Evolutionary conservation across 352 stramenopile genomes (phyloP), one percentile per base, ranked within the genome.

Genomic region (Phytophthora foliorum): DNA sequence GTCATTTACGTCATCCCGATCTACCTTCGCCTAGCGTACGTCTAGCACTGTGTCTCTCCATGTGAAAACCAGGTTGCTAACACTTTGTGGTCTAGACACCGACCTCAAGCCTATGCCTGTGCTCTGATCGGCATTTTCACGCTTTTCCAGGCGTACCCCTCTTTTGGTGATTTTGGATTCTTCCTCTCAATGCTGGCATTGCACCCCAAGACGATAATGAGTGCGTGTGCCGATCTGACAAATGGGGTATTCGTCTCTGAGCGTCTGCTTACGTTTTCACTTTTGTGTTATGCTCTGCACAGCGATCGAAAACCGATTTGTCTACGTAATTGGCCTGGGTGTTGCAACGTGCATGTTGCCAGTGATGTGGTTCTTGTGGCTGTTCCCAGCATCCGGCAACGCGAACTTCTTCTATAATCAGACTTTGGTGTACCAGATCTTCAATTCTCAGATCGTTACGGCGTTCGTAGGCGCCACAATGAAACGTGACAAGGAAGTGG

Each of bases 351-450:
- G 78, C 58, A 88, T 96, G 75, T 63, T 96, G 41, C 86, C 86
- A 21, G 80, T 94, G 21, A 96, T 96, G 88, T 93, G 83, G 80
- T 94, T 93, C 55, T 69, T 96, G n/a, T 96, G 88, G 88, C 61
- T 96, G 38, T 96, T 90, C 50, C 86, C 88, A 7, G 88, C 82
- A 13, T 94, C 86, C 10, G 88, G 88, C 21, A 96, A 96, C 65
- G 85, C 88, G n/a, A 96, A 96, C 59, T 96, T 96, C 66, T 96
- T 93, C 57, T 96, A 94, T 75, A 94, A 93, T 72, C 86, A 94
- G 70, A 96, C 88, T 34, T 72, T 96, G 45, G 85, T 96, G 50
- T 96, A 92, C 58, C 88, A 94, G 67, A 86, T 93, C 57, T 96
- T 96, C 62, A 86, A 84, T 64, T 89, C 84, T 1, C 85, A 93